Evolutionary conservation across 768 basidiomycete species (phyloP).

Genomic region (Amyloporia xantha): DNA sequence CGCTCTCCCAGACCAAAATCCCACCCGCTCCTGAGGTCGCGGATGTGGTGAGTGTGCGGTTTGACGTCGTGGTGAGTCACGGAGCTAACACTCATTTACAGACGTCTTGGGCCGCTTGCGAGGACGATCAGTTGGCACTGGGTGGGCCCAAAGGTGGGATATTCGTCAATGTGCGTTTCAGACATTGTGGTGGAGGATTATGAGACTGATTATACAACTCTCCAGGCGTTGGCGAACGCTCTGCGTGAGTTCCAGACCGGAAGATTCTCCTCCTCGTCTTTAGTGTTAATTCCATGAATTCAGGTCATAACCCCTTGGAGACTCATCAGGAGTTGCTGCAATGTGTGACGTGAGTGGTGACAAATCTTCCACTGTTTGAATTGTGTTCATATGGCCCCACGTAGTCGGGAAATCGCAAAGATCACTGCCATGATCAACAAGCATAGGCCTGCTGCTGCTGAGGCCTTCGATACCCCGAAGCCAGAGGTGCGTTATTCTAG

Average conservation of each 20-base stretch:
- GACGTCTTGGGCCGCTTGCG: slow-evolving; percentile 20
- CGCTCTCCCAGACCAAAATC: neutral
- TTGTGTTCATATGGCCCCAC: neutral
- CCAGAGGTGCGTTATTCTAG: slow-evolving; percentile 4
- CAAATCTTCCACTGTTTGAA: neutral
- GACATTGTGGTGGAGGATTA: no score
- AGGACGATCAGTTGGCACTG: slow-evolving; percentile 16
- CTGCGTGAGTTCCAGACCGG: slow-evolving; percentile 6
- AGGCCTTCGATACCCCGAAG: neutral
- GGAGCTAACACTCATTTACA: no score
- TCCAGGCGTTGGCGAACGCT: slow-evolving; percentile 15
- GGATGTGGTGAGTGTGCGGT: neutral
- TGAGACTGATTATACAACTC: no score
- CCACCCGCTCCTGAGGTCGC: neutral
- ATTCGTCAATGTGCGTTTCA: slow-evolving; percentile 16
- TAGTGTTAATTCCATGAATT: neutral
- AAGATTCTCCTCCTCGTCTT: no score
- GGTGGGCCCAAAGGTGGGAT: slow-evolving; percentile 10
- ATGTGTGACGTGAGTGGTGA: slow-evolving; percentile 7
- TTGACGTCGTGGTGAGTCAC: no score
- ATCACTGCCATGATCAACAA: slow-evolving; percentile 7
- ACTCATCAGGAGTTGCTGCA: slow-evolving; percentile 9
- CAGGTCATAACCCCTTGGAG: slow-evolving; percentile 9
- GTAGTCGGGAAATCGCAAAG: slow-evolving; percentile 11
- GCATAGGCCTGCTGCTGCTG: neutral